Evolutionary conservation across 2,329 filamentous ascomycete genomes (phyloP).

Genomic region (Elsinoe necatrix): DNA sequence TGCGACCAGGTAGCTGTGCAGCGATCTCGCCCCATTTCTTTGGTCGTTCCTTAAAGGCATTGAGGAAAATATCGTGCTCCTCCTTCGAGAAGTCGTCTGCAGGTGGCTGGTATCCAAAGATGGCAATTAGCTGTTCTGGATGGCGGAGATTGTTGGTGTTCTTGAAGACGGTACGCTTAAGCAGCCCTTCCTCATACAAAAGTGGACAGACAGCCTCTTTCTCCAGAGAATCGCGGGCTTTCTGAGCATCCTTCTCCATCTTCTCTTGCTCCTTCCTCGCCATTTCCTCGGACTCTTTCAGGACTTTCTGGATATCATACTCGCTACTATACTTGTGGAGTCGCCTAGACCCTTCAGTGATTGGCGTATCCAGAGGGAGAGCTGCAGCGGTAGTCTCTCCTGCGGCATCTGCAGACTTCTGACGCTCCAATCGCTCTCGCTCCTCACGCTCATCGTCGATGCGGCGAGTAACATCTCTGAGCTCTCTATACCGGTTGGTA

Average conservation of each 20-base stretch:
- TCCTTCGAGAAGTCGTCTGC: conserved; percentile 66
- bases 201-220: conserved; percentile 68
- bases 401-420: conserved; percentile 28
- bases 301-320: conserved; percentile 61
- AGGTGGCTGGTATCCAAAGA: conserved; percentile 64
- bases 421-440: conserved; percentile 30
- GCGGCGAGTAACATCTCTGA: conserved; percentile 34
- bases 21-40: conserved; percentile 80
- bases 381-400: conserved; percentile 40
- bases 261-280: conserved; percentile 59
- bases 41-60: conserved; percentile 63
- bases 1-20: conserved; percentile 55
- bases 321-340: conserved; percentile 57
- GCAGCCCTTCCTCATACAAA: conserved; percentile 57
- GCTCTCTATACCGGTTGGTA: conserved; percentile 32
- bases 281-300: conserved; percentile 65
- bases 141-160: conserved; percentile 59
- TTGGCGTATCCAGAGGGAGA: conserved; percentile 29
- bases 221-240: conserved; percentile 63
- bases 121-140: conserved; percentile 57
- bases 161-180: conserved; percentile 50
- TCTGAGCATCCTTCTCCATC: conserved; percentile 45
- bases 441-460: conserved; percentile 36
- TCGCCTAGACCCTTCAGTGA: conserved; percentile 47
- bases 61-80: conserved; percentile 63